Conservation (phyloP, 2,329 filamentous ascomycete genomes). For the Calonectria hongkongensis region DNA sequence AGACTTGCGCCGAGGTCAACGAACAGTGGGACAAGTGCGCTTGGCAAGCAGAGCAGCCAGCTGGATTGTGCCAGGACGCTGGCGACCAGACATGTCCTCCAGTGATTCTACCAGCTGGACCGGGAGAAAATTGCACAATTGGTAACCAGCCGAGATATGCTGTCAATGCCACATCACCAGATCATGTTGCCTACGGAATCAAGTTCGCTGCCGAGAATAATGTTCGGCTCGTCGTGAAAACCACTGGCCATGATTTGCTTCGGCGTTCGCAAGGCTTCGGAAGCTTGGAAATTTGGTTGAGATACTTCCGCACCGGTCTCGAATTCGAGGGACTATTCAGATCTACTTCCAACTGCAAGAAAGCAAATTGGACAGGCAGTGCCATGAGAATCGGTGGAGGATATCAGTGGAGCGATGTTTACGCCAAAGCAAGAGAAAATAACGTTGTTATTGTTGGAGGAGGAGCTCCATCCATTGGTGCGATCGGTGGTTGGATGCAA, state of each 20-base stretch:
- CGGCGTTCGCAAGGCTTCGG: background rate
- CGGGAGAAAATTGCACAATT: background rate
- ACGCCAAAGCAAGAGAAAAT: background rate
- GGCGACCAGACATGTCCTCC: background rate
- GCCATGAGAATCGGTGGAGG: background rate
- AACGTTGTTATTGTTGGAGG: background rate
- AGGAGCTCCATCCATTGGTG: background rate
- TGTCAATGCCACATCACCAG: background rate
- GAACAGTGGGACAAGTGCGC: background rate
- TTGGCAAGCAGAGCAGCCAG: conserved; percentile 1
- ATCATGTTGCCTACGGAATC: background rate
- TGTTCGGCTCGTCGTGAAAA: background rate
- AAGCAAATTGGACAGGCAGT: background rate
- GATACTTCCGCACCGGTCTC: background rate
- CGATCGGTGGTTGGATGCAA: conserved; percentile 5
- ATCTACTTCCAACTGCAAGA: background rate
- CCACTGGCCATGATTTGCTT: background rate
- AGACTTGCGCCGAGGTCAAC: background rate
- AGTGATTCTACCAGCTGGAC: background rate
- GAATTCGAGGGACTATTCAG: background rate
- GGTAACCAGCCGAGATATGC: conserved; percentile 1
- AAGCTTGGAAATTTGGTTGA: background rate
- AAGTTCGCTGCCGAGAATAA: background rate
- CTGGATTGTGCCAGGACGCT: background rate
- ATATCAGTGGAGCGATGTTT: conserved; percentile 2